phyloP scores from a whole-genome alignment of 108 stramenopile species.

The Epithemia pelagica region DNA sequence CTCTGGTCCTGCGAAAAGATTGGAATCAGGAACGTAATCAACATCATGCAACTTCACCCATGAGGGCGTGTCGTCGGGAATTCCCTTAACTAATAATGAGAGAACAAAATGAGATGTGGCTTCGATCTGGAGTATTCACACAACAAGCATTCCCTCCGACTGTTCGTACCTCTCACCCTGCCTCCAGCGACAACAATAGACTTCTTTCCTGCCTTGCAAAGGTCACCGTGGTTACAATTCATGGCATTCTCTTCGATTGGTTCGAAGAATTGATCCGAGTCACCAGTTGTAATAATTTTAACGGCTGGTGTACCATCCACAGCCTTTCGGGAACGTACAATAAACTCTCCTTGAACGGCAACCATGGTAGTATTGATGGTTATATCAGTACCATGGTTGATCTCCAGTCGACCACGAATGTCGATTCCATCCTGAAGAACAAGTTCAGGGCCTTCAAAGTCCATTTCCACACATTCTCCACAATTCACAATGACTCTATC shows the following conservation, averaged over 20 bases:
- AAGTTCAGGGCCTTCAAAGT: neutral
- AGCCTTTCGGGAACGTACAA: conserved; percentile 35
- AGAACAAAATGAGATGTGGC: neutral
- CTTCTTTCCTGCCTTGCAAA: conserved; percentile 46
- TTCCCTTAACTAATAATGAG: neutral
- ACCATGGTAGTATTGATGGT: conserved; percentile 46
- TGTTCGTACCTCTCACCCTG: conserved; percentile 11
- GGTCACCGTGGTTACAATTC: conserved; percentile 9
- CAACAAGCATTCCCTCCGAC: too few relatives aligned
- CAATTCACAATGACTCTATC: neutral
- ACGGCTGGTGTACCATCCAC: conserved; percentile 39
- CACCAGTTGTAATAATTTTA: conserved; percentile 16
- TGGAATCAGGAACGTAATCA: neutral
- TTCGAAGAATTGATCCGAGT: conserved; percentile 18
- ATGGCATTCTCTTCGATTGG: conserved; percentile 4
- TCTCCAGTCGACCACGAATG: neutral
- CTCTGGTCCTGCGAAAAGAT: neutral
- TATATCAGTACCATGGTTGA: conserved; percentile 14
- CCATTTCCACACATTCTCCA: neutral
- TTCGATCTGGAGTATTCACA: too few relatives aligned
- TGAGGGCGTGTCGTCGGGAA: conserved; percentile 17
- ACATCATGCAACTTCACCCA: conserved; percentile 31
- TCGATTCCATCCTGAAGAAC: neutral
- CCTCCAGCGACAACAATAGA: conserved; percentile 66
- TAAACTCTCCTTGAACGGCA: conserved; percentile 61